Base-by-base conservation (phyloP, 2,329 filamentous ascomycete species). In the Beauveria bassiana region DNA sequence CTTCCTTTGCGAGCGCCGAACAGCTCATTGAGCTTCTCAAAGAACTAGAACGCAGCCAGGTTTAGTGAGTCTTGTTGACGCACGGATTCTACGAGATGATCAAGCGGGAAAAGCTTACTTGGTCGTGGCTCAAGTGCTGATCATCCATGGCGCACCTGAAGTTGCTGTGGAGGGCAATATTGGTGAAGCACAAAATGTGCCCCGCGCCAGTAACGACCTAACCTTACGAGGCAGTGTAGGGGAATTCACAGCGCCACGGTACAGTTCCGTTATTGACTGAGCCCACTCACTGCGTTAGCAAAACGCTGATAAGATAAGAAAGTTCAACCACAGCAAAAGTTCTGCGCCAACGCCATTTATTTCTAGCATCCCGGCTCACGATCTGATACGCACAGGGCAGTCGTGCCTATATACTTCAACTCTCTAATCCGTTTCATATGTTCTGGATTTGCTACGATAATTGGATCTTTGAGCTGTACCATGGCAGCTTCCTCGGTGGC, bases 1-100 rank as follows among this genome's bases (percentile, higher is more conserved):
- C 86, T 86, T 69, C 83, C 79, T 70, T 87, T 87, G 64, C 83
- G 83, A 65, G 80, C 74, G 64, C 84, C 79, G 75, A 95, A 89
- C 65, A 93, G 85, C 68, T 86, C 79, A 57, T 78, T 77, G 65
- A 93, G 81, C 70, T 82, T 81, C 64, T 78, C 75, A 76, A 93
- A 92, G 81, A 93, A 93, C 89, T 93, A 69, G 10, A 63, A 49
- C 42, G 22, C n/a, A 31, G 18, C 43, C 63, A 46, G 20, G 64
- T 55, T 57, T 38, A 52, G 52, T 31, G 28, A 31, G 22, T 46
- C 28, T 16, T 28, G n/a, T 51, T 20, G 9, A 40, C 42, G 9
- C 20, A n/a, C 20, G n/a, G 2, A 20, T 38, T 47, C 10, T 14
- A 63, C 59, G 28, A 59, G 61, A 61, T 62, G 50, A 50, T 7